Percentiles rank a stretch among this genome's conserved stretches.
phyloP scores from a whole-genome alignment of 2,329 filamentous ascomycete genomes.

The Aspergillus calidoustus region DNA sequence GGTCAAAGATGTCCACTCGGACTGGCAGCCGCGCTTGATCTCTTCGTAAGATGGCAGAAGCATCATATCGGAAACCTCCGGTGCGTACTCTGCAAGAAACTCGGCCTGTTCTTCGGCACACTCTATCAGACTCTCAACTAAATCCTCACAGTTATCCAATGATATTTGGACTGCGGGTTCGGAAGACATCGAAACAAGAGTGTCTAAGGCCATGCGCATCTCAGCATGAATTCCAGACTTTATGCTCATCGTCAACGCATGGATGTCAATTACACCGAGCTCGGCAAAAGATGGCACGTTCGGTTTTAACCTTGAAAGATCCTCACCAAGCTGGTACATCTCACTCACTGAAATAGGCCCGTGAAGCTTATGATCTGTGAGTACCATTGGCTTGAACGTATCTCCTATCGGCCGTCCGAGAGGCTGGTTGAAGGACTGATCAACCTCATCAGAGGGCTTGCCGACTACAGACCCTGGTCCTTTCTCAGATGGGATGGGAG shows the following conservation, averaged over 20 bases:
- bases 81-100: slow-evolving; percentile 78
- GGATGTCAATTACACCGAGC: slow-evolving; percentile 85
- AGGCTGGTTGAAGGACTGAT: slow-evolving; percentile 38
- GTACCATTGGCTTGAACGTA: slow-evolving; percentile 52
- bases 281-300: slow-evolving; percentile 76
- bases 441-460: slow-evolving; percentile 36
- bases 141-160: slow-evolving; percentile 78
- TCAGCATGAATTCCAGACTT: slow-evolving; percentile 89
- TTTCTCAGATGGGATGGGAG: slow-evolving; percentile 36
- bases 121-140: slow-evolving; percentile 85
- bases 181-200: slow-evolving; percentile 72
- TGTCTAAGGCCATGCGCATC: slow-evolving; percentile 87
- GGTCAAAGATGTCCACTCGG: slow-evolving; percentile 73
- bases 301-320: slow-evolving; percentile 71
- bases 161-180: slow-evolving; percentile 67
- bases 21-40: slow-evolving; percentile 74
- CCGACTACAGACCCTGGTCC: slow-evolving; percentile 28
- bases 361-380: slow-evolving; percentile 60
- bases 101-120: slow-evolving; percentile 90
- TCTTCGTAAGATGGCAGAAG: slow-evolving; percentile 86
- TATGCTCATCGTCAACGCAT: slow-evolving; percentile 84
- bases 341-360: slow-evolving; percentile 75
- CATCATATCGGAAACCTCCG: slow-evolving; percentile 85
- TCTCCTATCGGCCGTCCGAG: slow-evolving; percentile 47
- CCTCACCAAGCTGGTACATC: slow-evolving; percentile 66